These are phyloP conservation scores for Grosmannia serpens DNA, from an alignment of 2,329 filamentous ascomycete species.

Conservation along the genomic window DNA sequence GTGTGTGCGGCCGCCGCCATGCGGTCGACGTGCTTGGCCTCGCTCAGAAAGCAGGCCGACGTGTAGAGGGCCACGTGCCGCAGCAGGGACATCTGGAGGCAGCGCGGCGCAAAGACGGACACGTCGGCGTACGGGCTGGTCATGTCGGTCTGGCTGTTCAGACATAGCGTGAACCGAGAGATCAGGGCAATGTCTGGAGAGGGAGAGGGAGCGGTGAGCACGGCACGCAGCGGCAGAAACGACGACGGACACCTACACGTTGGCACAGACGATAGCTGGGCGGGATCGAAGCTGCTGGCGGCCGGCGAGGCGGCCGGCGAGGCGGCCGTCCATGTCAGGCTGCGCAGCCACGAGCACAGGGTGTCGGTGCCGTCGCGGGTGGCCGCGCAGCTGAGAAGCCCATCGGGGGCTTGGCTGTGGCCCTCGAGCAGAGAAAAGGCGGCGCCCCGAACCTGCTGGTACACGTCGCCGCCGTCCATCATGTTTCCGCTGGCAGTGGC, in stretches of 20 bases:
- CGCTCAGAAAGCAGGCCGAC: constrained; percentile 38
- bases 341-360: constrained; percentile 9
- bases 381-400: not conserved
- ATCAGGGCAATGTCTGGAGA: constrained; percentile 33
- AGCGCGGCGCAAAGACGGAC: constrained; percentile 35
- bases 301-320: too few species aligned
- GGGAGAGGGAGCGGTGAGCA: not conserved
- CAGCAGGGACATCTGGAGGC: constrained; percentile 36
- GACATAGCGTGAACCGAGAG: constrained; percentile 37
- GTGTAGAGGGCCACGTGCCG: constrained; percentile 37
- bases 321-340: constrained; percentile 13
- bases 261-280: not conserved
- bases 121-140: constrained; percentile 26
- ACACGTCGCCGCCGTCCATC: constrained; percentile 9
- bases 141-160: constrained; percentile 35
- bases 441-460: constrained; percentile 13
- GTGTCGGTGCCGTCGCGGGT: constrained; percentile 2
- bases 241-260: not conserved
- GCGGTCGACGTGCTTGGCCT: constrained; percentile 34
- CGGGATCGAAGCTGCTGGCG: not conserved
- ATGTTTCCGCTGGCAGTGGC: not conserved
- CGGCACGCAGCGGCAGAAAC: not conserved
- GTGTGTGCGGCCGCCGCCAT: constrained; percentile 31
- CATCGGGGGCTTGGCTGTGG: constrained; percentile 11
- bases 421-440: constrained; percentile 16